Conservation (phyloP, 176 grass and related monocot species). For the Eleusine coracana region DNA sequence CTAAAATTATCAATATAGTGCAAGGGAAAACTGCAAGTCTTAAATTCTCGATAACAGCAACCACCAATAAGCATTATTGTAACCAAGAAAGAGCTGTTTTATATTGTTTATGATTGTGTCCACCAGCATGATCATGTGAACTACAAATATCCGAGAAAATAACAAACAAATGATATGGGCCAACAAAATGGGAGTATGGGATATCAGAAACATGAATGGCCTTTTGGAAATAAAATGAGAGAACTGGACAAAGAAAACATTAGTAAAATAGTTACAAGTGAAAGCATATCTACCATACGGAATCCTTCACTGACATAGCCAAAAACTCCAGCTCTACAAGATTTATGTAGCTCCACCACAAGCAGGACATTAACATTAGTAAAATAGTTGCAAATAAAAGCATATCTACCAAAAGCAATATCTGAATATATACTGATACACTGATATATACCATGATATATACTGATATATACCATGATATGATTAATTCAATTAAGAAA, state of each 20-base stretch:
- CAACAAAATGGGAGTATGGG: not conserved
- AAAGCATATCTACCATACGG: slow-evolving; percentile 68
- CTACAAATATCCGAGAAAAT: slow-evolving; percentile 5
- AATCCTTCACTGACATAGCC: slow-evolving; percentile 84
- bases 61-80: not conserved
- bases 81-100: too few species aligned
- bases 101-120: too few species aligned
- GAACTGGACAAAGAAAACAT: not conserved
- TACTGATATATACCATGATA: too few species aligned
- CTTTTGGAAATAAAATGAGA: slow-evolving; percentile 9
- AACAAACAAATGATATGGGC: not conserved
- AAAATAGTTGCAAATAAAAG: too few species aligned
- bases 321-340: slow-evolving; percentile 74
- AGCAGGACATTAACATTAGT: too few species aligned
- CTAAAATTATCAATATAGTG: not conserved
- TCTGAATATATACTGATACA: too few species aligned
- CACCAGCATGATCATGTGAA: slow-evolving; percentile 20
- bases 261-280: slow-evolving; percentile 18
- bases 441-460: too few species aligned
- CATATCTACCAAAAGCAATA: too few species aligned
- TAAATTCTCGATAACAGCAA: not conserved
- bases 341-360: too few species aligned
- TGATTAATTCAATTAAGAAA: too few species aligned
- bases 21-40: not conserved
- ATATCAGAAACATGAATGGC: not conserved